Evolutionary conservation across 371 early-diverging fungal genomes (phyloP), one percentile per base, ranked within the genome.

Genomic region (Mucor lusitanicus): DNA sequence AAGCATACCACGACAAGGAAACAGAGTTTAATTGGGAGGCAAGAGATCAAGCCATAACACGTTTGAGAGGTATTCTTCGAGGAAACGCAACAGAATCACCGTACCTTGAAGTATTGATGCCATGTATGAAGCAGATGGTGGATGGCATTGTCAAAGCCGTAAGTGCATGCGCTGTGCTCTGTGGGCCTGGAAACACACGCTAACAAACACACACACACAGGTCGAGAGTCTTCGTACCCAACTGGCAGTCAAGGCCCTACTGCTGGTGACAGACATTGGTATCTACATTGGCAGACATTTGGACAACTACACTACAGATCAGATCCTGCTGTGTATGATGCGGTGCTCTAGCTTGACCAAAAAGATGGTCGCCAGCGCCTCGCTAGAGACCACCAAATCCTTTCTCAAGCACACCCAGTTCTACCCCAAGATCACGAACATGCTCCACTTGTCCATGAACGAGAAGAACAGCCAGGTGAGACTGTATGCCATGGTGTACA

Each of bases 391-490:
- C 6, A 77, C 77, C 3, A 70, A 70, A 11, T 67, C 71, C 3
- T 77, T 83, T 33, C 30, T 83, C n/a, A 72, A 63, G 9, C 75
- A 81, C 56, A 70, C 84, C 1, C 65, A 56, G 4, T 81, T 70
- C 59, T 71, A 84, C 56, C 73, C 75, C 42, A 84, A 80, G 61
- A 58, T 76, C 11, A 67, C 75, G 65, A 75, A 76, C 27, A 69
- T 78, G 67, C 57, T 84, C 4, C 66, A 62, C 64, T 30, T 75
- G 23, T 61, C 76, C 3, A 75, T 81, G 64, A 74, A 69, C 21
- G 84, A 84, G 28, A 84, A 84, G 64, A 84, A 81, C 64, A 74
- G 67, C 23, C 84, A 84, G n/a, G 75, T 71, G 25, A 76, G 84
- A 50, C 55, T 74, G 17, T 78, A 68, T 65, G 75, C 78, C 6